Evolutionary conservation across 805 yeast species (phyloP).

Genomic region (Starmerella potacharoeniae): DNA sequence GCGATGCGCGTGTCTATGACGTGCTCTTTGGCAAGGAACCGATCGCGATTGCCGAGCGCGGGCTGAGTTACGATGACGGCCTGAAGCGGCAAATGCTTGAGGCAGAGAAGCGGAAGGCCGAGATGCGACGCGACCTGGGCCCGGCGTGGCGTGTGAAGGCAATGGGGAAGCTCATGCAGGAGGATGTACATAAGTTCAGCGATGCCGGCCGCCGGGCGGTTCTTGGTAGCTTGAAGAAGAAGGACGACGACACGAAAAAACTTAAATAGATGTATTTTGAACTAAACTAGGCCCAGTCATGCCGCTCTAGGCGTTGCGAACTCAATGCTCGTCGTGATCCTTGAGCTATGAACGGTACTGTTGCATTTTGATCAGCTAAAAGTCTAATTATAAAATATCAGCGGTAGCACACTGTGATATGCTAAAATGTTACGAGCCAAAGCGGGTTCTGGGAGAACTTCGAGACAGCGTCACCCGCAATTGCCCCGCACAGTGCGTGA

Average conservation of each 20-base stretch:
- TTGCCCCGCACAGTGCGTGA: no score
- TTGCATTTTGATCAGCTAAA: no score
- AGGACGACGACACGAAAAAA: slow-evolving; percentile 2
- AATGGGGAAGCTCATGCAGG: slow-evolving; percentile 34
- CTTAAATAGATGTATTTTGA: neutral
- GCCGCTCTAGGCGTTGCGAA: no score
- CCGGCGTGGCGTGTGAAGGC: slow-evolving; percentile 49
- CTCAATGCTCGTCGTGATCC: no score
- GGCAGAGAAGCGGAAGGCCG: slow-evolving; percentile 39
- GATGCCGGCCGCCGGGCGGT: slow-evolving; percentile 22
- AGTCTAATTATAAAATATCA: no score
- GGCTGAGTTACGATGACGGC: slow-evolving; percentile 50
- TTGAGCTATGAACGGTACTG: no score
- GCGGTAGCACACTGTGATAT: no score
- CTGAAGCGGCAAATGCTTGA: slow-evolving; percentile 39
- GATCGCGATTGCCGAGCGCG: slow-evolving; percentile 63
- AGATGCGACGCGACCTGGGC: slow-evolving; percentile 45
- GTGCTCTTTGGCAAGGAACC: slow-evolving; percentile 70
- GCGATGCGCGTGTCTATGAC: slow-evolving; percentile 79
- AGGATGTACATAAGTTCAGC: slow-evolving; percentile 31
- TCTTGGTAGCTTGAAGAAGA: slow-evolving; percentile 8
- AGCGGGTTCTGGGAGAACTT: no score
- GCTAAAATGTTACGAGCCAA: no score
- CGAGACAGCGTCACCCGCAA: no score
- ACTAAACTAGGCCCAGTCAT: no score